Evolutionary conservation across 139 green algal species (phyloP).

Genomic region (Nannochloris sp.): DNA sequence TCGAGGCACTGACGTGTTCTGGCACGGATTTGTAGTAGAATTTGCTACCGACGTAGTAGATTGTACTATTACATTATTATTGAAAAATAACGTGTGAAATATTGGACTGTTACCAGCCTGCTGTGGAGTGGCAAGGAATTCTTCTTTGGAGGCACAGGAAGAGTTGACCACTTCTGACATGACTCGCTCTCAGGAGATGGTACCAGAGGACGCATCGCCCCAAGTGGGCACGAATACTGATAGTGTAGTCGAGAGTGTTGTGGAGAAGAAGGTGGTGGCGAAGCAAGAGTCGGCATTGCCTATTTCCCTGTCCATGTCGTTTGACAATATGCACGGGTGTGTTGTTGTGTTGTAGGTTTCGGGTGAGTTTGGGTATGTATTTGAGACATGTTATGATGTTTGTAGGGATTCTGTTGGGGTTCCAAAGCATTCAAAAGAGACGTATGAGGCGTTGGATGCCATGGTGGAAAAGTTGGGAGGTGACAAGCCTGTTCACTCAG

Average conservation of each 20-base stretch:
- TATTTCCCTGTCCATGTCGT: neutral
- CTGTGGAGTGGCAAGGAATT: too few relatives aligned
- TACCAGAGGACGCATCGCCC: too few relatives aligned
- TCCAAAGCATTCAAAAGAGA: constrained; percentile 19
- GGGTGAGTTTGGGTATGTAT: neutral
- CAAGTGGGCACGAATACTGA: too few relatives aligned
- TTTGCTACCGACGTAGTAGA: too few relatives aligned
- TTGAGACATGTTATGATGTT: neutral
- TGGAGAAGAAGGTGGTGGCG: neutral
- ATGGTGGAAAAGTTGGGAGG: constrained; percentile 15
- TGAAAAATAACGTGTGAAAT: too few relatives aligned
- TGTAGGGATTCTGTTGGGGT: constrained; percentile 15
- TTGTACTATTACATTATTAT: too few relatives aligned
- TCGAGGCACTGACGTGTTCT: too few relatives aligned
- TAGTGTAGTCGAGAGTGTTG: neutral
- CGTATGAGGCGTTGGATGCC: constrained; percentile 12
- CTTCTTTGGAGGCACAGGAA: too few relatives aligned
- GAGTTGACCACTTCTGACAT: too few relatives aligned
- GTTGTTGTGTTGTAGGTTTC: neutral
- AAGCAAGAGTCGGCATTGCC: neutral
- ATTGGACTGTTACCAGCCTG: too few relatives aligned
- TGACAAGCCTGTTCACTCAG: constrained; percentile 23
- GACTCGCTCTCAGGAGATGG: too few relatives aligned
- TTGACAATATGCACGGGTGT: neutral
- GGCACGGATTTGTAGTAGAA: too few relatives aligned